These are phyloP conservation scores for Sclerotinia sclerotiorum DNA, from an alignment of 2,329 filamentous ascomycete genomes.

Conservation along the genomic window DNA sequence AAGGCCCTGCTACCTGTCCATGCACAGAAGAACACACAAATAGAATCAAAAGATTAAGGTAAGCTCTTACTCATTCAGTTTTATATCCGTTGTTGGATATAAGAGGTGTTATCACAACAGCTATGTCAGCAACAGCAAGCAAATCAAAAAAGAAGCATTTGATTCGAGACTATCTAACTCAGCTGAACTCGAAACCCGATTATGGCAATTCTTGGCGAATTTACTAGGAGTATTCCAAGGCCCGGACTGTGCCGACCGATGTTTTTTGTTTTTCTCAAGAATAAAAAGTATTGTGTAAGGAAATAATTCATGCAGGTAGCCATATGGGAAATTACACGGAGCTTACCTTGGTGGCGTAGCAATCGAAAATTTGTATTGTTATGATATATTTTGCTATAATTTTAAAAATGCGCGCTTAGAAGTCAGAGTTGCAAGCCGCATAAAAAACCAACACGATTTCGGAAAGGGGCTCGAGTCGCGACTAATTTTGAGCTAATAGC, in stretches of 20 bases:
- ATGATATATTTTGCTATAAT: not conserved
- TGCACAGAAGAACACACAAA: constrained; percentile 11
- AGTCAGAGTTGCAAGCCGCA: not conserved
- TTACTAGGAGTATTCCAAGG: not conserved
- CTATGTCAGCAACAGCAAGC: not conserved
- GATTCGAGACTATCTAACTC: not conserved
- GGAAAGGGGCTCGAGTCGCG: not conserved
- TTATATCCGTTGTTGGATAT: not conserved
- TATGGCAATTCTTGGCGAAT: not conserved
- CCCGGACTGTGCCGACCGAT: constrained; percentile 10
- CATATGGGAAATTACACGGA: constrained; percentile 16
- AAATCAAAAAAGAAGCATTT: not conserved
- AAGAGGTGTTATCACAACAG: not conserved
- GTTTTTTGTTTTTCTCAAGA: not conserved
- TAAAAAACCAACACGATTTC: not conserved
- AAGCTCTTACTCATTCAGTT: not conserved
- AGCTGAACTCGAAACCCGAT: constrained; percentile 1
- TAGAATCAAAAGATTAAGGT: not conserved
- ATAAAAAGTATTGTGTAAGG: constrained; percentile 3
- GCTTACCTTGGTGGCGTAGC: constrained; percentile 10
- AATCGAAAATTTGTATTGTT: not conserved
- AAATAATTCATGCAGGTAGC: constrained; percentile 15
- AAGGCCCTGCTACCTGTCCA: constrained; percentile 13
- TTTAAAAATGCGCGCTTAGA: not conserved
- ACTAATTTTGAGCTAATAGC: not conserved